Percentiles rank a stretch among this genome's conserved stretches.
These are phyloP conservation scores for Oemleria cerasiformis DNA, from an alignment of 306 rosid species.

Conservation along the genomic window DNA sequence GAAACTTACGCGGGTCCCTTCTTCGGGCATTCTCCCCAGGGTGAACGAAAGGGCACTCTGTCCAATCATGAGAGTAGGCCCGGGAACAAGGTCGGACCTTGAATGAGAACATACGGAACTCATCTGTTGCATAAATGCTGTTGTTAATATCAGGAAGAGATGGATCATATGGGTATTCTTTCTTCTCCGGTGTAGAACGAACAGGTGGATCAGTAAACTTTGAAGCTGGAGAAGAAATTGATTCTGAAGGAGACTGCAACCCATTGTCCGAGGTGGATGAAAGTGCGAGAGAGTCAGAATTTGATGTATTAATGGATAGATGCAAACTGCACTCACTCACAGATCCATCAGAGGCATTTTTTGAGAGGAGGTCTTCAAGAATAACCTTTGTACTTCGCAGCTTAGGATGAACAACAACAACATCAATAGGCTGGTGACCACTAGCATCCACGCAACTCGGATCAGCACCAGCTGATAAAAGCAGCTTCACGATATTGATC, in stretches of 20 bases:
- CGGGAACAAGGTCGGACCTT: constrained; percentile 19
- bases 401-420: constrained; percentile 54
- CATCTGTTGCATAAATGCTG: constrained; percentile 18
- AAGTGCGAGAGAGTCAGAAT: background rate
- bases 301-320: no score
- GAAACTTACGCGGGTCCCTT: constrained; percentile 23
- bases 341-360: constrained; percentile 22
- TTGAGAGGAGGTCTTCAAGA: constrained; percentile 41
- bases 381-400: constrained; percentile 9
- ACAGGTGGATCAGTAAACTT: background rate
- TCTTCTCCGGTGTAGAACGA: background rate
- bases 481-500: constrained; percentile 51
- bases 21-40: constrained; percentile 23
- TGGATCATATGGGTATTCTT: constrained; percentile 12
- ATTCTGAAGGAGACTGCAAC: background rate
- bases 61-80: constrained; percentile 19
- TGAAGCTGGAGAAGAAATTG: background rate
- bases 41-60: constrained; percentile 19
- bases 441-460: constrained; percentile 38
- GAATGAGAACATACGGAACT: constrained; percentile 22
- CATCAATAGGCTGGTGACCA: constrained; percentile 63
- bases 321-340: no score
- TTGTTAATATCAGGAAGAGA: constrained; percentile 10
- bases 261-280: constrained; percentile 41
- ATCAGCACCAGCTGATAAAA: constrained; percentile 63